Evolutionary conservation across 2,329 filamentous ascomycete genomes (phyloP), one percentile per base, ranked within the genome.

Genomic region (Intubia oerlemansii): DNA sequence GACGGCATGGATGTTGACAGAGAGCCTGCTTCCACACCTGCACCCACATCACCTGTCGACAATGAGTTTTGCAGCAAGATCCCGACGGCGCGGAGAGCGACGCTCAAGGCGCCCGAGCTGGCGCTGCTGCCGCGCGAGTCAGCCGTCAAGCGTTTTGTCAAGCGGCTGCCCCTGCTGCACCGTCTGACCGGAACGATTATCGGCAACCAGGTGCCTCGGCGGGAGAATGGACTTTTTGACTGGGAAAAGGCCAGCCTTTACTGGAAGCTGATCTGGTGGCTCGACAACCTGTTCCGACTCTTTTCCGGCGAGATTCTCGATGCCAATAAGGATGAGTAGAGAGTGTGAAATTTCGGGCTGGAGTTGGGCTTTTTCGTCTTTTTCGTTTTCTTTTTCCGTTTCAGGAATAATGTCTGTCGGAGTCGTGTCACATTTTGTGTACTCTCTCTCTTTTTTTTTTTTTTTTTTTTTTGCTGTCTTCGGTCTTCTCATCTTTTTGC

Each of bases 111-210:
- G 1, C 64, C 74, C 26, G 65, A 75, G 35, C 66, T 77, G 48
- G 76, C 76, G 7, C 57, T 81, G 17, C 62, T 74, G 10, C 75
- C 74, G 3, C 69, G 75, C 39, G 66, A 67, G 27, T 72, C 70
- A 3, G 57, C 67, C 31, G 53, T 62, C 20, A 70, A 78, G 47
- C 62, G 68, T 29, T 44, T 78, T 13, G 49, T 77, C 31, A 62
- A 63, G 38, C 64, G 62, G 30, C 65, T 81, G 23, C 76, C 76
- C 3, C 59, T 81, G 35, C 51, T 81, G 35, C 65, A 63, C 40
- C 81, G 73, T 68, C 74, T 82, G 43, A 70, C 67, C 25, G 70
- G 54, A 37, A 69, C 55, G 41, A 68, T 84, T 48, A 82, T 85
- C 41, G 78, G 78, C 5, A 70, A 69, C 43, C 63, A 75, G 44